These are phyloP conservation scores for Suhomyces yuchorum DNA, from an alignment of 1,139 yeast species.

Conservation along the genomic window DNA sequence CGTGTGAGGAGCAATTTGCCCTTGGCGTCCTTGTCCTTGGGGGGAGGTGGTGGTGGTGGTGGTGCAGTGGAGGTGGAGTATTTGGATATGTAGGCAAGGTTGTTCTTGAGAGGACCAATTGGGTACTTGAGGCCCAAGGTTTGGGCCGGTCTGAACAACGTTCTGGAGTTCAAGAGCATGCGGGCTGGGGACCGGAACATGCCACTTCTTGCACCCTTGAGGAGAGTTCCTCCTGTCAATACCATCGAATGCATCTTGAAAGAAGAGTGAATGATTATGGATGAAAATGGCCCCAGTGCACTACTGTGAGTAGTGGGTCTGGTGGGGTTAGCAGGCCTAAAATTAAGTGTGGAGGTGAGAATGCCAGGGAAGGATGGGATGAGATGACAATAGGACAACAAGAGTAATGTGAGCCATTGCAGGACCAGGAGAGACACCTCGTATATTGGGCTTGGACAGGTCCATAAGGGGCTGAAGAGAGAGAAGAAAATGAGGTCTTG, in stretches of 20 bases:
- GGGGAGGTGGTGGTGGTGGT: constrained; percentile 47
- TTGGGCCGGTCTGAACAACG: constrained; percentile 2
- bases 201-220: constrained; percentile 3
- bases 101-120: not conserved
- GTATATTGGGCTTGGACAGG: too few relatives aligned
- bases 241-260: constrained; percentile 2
- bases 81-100: constrained; percentile 6
- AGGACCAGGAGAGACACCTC: too few relatives aligned
- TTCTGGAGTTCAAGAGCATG: constrained; percentile 2
- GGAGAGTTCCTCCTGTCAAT: constrained; percentile 1
- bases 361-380: too few relatives aligned
- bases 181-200: not conserved
- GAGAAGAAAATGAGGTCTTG: too few relatives aligned
- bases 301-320: constrained; percentile 1
- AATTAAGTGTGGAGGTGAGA: too few relatives aligned
- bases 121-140: not conserved
- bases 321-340: not conserved
- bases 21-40: constrained; percentile 42
- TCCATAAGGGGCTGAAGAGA: too few relatives aligned
- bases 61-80: constrained; percentile 18
- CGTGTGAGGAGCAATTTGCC: constrained; percentile 41
- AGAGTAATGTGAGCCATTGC: too few relatives aligned
- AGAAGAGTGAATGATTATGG: constrained; percentile 2
- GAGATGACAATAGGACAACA: too few relatives aligned
- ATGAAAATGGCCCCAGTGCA: constrained; percentile 4